Percentiles rank a stretch among this genome's conserved stretches.
Evolutionary conservation across 2,329 filamentous ascomycete species (phyloP).

Genomic region (Parastagonospora nodorum): DNA sequence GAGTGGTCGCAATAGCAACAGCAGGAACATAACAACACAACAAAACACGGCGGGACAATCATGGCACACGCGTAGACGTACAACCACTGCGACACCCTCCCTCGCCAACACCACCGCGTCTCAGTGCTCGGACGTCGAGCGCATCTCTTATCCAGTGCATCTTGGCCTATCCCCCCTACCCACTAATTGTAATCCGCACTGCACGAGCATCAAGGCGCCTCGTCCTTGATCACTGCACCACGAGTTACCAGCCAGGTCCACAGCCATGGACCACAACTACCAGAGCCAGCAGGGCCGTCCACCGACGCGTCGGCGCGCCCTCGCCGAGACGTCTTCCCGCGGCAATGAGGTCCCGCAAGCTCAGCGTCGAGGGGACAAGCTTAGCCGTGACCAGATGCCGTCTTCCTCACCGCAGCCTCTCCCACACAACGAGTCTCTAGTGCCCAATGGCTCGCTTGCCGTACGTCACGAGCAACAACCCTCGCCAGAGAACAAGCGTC

Average conservation of each 20-base stretch:
- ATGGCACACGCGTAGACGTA: conserved; percentile 21
- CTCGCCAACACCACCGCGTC: conserved; percentile 18
- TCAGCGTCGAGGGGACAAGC: conserved; percentile 27
- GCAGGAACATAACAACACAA: conserved; percentile 24
- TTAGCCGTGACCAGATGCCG: conserved; percentile 12
- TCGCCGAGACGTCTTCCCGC: conserved; percentile 41
- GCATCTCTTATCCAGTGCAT: conserved; percentile 33
- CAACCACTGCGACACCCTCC: conserved; percentile 5
- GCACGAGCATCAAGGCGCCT: conserved; percentile 7
- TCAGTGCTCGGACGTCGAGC: conserved; percentile 19
- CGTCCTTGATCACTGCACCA: conserved; percentile 12
- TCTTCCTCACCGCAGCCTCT: conserved; percentile 28
- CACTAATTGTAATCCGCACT: conserved; percentile 13
- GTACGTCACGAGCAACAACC: conserved; percentile 42
- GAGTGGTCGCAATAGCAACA: conserved; percentile 23
- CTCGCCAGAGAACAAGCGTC: conserved; percentile 56
- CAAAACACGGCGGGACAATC: conserved; percentile 12
- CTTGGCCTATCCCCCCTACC: conserved; percentile 18
- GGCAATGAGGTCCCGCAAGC: conserved; percentile 34
- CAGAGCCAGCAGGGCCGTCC: conserved; percentile 39
- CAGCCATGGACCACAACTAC: conserved; percentile 37
- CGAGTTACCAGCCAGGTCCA: not conserved
- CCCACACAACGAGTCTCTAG: conserved; percentile 53
- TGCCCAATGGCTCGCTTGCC: conserved; percentile 50
- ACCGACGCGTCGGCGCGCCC: conserved; percentile 36